A percentile compares a stretch with the other conserved stretches of the same genome.
Conservation (phyloP, 768 basidiomycete genomes). For the Hericium erinaceus region DNA sequence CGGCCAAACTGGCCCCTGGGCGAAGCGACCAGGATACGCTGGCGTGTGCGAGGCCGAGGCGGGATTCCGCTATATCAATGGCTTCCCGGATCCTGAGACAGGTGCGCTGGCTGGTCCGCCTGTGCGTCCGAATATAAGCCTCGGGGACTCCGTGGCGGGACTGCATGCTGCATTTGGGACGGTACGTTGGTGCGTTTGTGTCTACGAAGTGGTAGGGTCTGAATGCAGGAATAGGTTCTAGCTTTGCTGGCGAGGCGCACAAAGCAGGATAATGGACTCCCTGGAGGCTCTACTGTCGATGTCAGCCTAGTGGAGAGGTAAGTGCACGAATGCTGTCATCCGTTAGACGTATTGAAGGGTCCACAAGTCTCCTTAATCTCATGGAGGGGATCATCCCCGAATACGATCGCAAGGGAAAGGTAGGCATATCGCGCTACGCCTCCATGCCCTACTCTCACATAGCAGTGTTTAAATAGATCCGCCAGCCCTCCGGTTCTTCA, state of each 20-base stretch:
- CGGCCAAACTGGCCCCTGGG: constrained; percentile 70
- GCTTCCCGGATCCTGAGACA: constrained; percentile 45
- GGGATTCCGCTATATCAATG: constrained; percentile 67
- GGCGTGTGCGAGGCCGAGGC: constrained; percentile 72
- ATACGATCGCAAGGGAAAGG: constrained; percentile 64
- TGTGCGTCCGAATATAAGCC: constrained; percentile 61
- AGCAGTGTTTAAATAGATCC: constrained; percentile 20
- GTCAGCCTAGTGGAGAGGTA: constrained; percentile 70
- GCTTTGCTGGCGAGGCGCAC: constrained; percentile 44
- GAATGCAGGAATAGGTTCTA: constrained; percentile 35
- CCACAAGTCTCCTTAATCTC: constrained; percentile 58
- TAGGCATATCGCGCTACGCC: neutral
- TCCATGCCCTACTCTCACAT: neutral
- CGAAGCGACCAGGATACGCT: constrained; percentile 59
- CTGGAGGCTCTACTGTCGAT: constrained; percentile 49
- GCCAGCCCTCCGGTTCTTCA: constrained; percentile 67
- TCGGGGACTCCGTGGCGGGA: constrained; percentile 66
- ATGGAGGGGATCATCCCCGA: constrained; percentile 76
- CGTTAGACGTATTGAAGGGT: neutral
- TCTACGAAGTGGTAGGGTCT: neutral
- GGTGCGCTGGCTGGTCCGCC: constrained; percentile 51
- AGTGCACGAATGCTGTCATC: neutral
- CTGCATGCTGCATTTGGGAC: constrained; percentile 69
- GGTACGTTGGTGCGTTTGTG: constrained; percentile 25
- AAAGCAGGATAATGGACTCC: constrained; percentile 20